These are phyloP conservation scores for Hemileia vastatrix DNA, from an alignment of 1,284 basidiomycete genomes.

Conservation along the genomic window DNA sequence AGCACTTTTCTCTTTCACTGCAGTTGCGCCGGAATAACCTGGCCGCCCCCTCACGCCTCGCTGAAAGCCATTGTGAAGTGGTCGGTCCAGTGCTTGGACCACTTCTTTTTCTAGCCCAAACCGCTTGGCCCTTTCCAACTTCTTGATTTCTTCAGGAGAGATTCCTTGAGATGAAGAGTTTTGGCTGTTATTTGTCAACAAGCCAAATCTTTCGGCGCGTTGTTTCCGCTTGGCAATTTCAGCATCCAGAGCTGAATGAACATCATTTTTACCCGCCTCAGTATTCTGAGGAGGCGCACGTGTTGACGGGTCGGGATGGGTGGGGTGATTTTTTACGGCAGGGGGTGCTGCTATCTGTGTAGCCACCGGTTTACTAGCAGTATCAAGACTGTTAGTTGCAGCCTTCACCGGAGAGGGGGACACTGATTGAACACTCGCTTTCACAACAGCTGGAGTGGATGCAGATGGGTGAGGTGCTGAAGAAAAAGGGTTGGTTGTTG, in stretches of 20 bases:
- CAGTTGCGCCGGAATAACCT: neutral
- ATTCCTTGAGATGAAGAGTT: too few species aligned
- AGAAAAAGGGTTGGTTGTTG: neutral
- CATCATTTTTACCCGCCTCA: neutral
- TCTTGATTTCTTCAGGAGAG: constrained; percentile 1
- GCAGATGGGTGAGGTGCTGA: neutral
- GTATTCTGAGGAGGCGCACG: neutral
- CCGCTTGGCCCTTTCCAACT: constrained; percentile 7
- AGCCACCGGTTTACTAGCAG: too few species aligned
- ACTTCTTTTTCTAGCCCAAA: constrained; percentile 1
- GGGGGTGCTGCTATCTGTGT: too few species aligned
- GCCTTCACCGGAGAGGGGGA: neutral
- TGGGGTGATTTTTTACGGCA: too few species aligned
- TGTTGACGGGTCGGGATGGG: neutral
- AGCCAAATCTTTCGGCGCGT: constrained; percentile 15
- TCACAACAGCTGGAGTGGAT: neutral
- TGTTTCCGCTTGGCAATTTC: constrained; percentile 18
- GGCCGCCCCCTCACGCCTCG: neutral
- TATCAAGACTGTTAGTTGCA: too few species aligned
- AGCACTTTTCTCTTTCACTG: too few species aligned
- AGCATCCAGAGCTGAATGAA: neutral
- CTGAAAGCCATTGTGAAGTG: neutral
- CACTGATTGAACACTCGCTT: too few species aligned
- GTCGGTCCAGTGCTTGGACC: constrained; percentile 6
- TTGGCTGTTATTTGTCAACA: neutral